phyloP scores from a whole-genome alignment of 805 yeast genomes.

The Ogataea polymorpha region DNA sequence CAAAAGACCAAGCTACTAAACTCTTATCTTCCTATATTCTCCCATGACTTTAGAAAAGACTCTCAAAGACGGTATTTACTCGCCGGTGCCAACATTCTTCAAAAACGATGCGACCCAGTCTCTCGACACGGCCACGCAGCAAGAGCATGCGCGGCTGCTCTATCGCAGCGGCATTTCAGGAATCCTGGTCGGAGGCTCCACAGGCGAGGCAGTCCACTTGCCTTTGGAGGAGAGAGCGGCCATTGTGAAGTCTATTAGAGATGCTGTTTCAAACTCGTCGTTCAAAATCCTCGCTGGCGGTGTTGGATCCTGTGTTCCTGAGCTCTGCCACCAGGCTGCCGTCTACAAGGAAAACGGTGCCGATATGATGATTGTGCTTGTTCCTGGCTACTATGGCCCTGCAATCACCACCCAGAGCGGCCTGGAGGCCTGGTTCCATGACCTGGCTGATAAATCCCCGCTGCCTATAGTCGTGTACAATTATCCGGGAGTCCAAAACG shows the following conservation, averaged over 20 bases:
- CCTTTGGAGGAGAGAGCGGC: slow-evolving; percentile 42
- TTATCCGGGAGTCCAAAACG: slow-evolving; percentile 50
- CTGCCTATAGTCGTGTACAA: slow-evolving; percentile 45
- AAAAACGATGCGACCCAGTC: slow-evolving; percentile 30
- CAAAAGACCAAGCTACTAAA: background rate
- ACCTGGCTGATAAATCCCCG: slow-evolving; percentile 41
- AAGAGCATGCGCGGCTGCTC: slow-evolving; percentile 42
- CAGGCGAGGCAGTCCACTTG: slow-evolving; percentile 53
- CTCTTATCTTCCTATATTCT: background rate
- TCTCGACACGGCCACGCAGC: slow-evolving; percentile 44
- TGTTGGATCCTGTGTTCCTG: slow-evolving; percentile 42
- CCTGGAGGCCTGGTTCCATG: slow-evolving; percentile 41
- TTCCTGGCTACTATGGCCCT: slow-evolving; percentile 49
- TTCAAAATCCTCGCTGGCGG: slow-evolving; percentile 47
- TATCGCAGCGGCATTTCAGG: slow-evolving; percentile 45
- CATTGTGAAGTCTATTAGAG: slow-evolving; percentile 33
- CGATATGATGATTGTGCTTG: slow-evolving; percentile 38
- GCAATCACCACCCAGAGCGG: slow-evolving; percentile 41
- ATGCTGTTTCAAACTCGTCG: slow-evolving; percentile 34
- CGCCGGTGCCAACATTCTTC: slow-evolving; percentile 56
- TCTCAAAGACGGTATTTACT: slow-evolving; percentile 48
- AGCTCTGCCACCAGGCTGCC: slow-evolving; percentile 39
- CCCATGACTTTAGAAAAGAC: slow-evolving; percentile 40
- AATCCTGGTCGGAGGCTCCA: slow-evolving; percentile 47
- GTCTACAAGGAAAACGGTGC: slow-evolving; percentile 37